Base-by-base conservation (phyloP, 768 basidiomycete genomes). In the Cantharellus cinnabarinus region DNA sequence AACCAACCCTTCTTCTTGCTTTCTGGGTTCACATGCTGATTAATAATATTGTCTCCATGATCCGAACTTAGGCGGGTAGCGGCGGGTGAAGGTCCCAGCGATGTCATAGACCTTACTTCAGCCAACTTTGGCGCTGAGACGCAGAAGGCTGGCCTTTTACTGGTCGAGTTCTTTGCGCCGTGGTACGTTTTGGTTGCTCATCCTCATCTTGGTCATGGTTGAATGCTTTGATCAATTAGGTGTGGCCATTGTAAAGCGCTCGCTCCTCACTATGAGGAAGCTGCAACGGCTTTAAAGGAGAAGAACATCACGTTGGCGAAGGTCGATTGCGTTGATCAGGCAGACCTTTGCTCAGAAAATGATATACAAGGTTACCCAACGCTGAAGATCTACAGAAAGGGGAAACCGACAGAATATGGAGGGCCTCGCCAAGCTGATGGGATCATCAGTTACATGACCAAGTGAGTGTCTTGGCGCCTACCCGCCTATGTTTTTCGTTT, bases 311-410 rank as follows among this genome's bases (percentile, higher is more conserved):
- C 85, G 70, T 72, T 99, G 58, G 91, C 91, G 64, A 94, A 97
- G 69, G 93, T 98, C 56, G 90, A 98, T 75, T 98, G 94, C 70
- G 94, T 95, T 51, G 91, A 88, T 63, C 76, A 98, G 66, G 80
- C 84, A 35, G 91, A 94, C 58, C 79, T 99, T 39, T 99, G 95
- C 72, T 82, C 87, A 68, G 66, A 77, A 56, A 82, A 91, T 60
- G 91, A 85, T 48, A 79, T 99, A 50, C 81, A 83, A 69, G 94
- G 94, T 14, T 99, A 99, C 74, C 91, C 91, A 90, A 89, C 89
- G 10, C 71, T 95, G 63, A 90, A 94, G 69, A 83, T 98, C 35
- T 98, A 90, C 80, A 83, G 82, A 64, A 79, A 83, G 60, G 95
- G 95, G 53, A 78, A 79, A 35, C 68, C 82, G 29, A 70, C 76